Evolutionary conservation across 306 rosid species (phyloP), one percentile per base, ranked within the genome.

Genomic region (Corylus heterophylla): DNA sequence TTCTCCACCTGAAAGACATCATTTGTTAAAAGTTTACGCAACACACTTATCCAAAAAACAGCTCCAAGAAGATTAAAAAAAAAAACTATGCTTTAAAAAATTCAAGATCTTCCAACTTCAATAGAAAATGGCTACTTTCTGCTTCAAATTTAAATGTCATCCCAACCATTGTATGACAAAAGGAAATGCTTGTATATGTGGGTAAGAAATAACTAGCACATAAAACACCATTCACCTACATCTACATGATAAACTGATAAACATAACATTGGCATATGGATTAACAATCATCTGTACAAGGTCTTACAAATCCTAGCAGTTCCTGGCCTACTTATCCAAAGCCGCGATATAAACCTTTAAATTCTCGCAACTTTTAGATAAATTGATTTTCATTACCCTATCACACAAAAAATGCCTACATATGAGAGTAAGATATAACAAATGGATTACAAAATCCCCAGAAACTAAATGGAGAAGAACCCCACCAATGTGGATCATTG

Each of bases 1-100:
- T 84, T 87, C 98, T 90, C 98, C 98, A 94, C 98, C 98, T 94
- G 90, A 81, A 83, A 84, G 58, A 71, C 52, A 63, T 47, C 29
- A 56, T 47, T 48, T 54, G 76, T 66, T 49, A 31, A 45, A 79
- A 44, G 20, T 54, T 81, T 45, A 52, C 35, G 68, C 16, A 7
- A 55, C 3, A 39, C 5, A 39, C 44, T 39, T 39, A 39, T 39
- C 44, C 35, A 31, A 39, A 42, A 42, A 42, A 42, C 45, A 62
- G 17, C 12, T 31, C 63, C 55, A 20, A 18, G 12, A 18, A 31
- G 16, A 67, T 31, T 42, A 37, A 27, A 25, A 42, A 58, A 37
- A 27, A 25, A 42, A 58, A 50, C 12, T 18, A 49, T 48, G 45
- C 76, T 78, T 64, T 25, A 45, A 44, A n/a, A 7, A 48, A 58